These are phyloP conservation scores for Penicillium griseofulvum DNA, from an alignment of 2,329 filamentous ascomycete species.

Conservation along the genomic window DNA sequence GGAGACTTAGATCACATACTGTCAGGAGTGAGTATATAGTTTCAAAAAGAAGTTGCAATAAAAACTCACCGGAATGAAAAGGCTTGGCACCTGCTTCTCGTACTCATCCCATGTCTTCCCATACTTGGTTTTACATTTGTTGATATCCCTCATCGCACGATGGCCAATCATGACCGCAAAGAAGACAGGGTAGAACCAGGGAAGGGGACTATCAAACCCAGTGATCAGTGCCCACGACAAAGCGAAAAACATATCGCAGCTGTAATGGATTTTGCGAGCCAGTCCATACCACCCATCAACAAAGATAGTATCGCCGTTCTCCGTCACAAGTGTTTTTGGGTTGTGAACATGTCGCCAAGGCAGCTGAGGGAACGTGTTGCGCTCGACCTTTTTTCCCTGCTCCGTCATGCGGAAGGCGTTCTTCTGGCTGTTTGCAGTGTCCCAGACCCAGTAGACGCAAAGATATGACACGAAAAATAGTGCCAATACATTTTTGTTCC, in stretches of 20 bases:
- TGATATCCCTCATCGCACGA: conserved; percentile 70
- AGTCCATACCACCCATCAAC: conserved; percentile 81
- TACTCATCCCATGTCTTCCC: conserved; percentile 80
- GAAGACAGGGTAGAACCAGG: conserved; percentile 85
- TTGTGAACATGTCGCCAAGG: conserved; percentile 80
- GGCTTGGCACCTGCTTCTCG: conserved; percentile 71
- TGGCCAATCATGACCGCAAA: conserved; percentile 77
- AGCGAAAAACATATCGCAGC: conserved; percentile 75
- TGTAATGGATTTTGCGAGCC: conserved; percentile 77
- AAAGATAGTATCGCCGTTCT: conserved; percentile 71
- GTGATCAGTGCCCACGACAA: conserved; percentile 74
- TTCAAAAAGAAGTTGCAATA: background rate
- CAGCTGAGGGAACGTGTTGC: conserved; percentile 80
- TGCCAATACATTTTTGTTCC: conserved; percentile 65
- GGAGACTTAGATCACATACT: conserved; percentile 10
- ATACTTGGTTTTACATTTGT: conserved; percentile 71
- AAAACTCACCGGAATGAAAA: conserved; percentile 69
- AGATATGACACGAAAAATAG: conserved; percentile 68
- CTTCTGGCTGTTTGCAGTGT: conserved; percentile 88
- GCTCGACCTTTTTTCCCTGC: conserved; percentile 63
- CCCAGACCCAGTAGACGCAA: conserved; percentile 86
- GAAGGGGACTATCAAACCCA: conserved; percentile 75
- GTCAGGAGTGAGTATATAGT: background rate
- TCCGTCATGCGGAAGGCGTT: conserved; percentile 81
- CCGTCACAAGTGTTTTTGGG: conserved; percentile 70